Evolutionary conservation across 208 protist genomes (phyloP), one percentile per base, ranked within the genome.

Genomic region (Angomonas ambiguus): DNA sequence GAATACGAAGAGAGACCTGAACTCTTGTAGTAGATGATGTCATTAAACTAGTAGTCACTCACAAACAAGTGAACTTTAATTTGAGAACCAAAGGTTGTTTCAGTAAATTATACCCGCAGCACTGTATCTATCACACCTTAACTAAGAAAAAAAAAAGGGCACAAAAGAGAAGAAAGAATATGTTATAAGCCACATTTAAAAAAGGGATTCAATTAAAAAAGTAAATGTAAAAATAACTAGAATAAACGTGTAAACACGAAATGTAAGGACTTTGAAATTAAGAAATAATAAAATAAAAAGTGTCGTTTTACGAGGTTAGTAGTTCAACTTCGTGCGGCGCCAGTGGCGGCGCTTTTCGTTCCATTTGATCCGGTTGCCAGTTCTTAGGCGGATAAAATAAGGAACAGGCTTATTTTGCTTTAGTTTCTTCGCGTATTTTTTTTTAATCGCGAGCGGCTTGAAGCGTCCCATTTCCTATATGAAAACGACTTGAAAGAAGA

Each of bases 331-430:
- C 67, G 92, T 97, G 83, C 94, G 91, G 76, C 92, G 89, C 94
- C 94, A 97, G 85, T 97, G 91, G 76, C 94, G 91, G 83, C 94
- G 89, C 88, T 97, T 97, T 73, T 93, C 87, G 80, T 97, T 97
- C 84, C 91, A 97, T 82, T 93, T 92, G 68, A 97, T 94, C 69
- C 80, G 83, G 72, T 96, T 97, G 55, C 85, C 92, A n/a, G 91
- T 96, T 67, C 85, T 87, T 31, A 97, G 82, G 64, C 94, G 90
- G 61, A 96, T 92, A 86, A 87, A 97, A 79, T 95, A 97, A 48
- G 94, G 94, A 38, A 97, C 84, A 51, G 94, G 92, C 72, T 85
- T 84, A 87, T 97, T 97, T 80, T 96, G 89, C 62, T 92, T 95
- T 67, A 93, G 69, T 83, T 96, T 96, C 86, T 97, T 97, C 55